Conservation (phyloP, 164 flowering plant species). For the Stephania cephalantha region DNA sequence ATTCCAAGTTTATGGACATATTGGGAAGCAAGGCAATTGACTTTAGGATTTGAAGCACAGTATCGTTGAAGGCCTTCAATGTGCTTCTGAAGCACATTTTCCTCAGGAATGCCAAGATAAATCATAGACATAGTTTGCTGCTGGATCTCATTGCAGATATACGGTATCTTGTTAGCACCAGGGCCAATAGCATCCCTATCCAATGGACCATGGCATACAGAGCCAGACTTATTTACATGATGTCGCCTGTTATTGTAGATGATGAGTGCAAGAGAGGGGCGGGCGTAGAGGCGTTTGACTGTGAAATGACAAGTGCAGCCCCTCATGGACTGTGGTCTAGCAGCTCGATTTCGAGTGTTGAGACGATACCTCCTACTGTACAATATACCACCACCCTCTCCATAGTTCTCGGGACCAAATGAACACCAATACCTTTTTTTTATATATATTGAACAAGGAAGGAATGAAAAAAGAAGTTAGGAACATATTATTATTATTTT, state of each 20-base stretch:
- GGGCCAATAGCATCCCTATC: constrained; percentile 98
- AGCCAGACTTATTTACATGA: constrained; percentile 85
- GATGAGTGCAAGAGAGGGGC: constrained; percentile 76
- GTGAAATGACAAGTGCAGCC: constrained; percentile 90
- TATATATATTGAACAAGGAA: constrained; percentile 2
- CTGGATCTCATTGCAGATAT: constrained; percentile 77
- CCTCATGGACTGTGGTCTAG: constrained; percentile 97
- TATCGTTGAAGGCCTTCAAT: constrained; percentile 91
- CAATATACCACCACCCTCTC: constrained; percentile 84
- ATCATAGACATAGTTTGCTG: constrained; percentile 98
- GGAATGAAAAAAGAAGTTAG: neutral
- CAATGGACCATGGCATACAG: constrained; percentile 92
- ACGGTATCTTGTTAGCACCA: constrained; percentile 83
- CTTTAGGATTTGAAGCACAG: constrained; percentile 70
- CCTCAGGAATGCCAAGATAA: constrained; percentile 90
- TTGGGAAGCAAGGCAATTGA: constrained; percentile 69
- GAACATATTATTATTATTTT: neutral
- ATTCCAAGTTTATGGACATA: constrained; percentile 88
- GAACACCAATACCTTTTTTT: constrained; percentile 88
- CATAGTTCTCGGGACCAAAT: constrained; percentile 98
- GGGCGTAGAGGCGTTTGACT: constrained; percentile 87
- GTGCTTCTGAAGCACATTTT: constrained; percentile 82
- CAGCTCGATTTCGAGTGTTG: constrained; percentile 91
- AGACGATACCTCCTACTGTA: constrained; percentile 88
- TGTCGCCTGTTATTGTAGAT: constrained; percentile 69